These are phyloP conservation scores for Salix arbutifolia DNA, from an alignment of 345 rosid species.

Conservation along the genomic window DNA sequence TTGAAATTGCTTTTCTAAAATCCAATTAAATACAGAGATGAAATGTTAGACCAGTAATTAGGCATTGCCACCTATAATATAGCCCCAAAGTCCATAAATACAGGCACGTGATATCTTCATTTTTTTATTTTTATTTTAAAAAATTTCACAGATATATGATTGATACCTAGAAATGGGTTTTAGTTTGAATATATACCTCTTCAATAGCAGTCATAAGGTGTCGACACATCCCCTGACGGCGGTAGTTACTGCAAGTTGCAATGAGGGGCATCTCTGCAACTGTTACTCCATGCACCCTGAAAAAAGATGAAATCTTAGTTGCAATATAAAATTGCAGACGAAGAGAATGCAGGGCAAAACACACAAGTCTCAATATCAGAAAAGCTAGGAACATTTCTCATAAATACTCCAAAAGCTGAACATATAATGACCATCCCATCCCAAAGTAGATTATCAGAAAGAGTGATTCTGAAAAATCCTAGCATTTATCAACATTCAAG, in stretches of 20 bases:
- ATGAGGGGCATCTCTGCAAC: slow-evolving; percentile 98
- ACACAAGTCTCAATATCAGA: background rate
- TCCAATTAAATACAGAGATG: background rate
- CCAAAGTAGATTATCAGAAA: no score
- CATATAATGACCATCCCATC: no score
- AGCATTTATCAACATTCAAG: no score
- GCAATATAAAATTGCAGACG: background rate
- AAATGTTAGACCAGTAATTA: background rate
- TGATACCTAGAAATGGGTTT: background rate
- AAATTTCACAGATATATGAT: no score
- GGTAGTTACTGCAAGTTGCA: slow-evolving; percentile 86
- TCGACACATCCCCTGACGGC: slow-evolving; percentile 92
- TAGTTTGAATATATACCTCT: slow-evolving; percentile 49
- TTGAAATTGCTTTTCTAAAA: background rate
- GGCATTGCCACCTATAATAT: background rate
- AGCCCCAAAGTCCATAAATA: background rate
- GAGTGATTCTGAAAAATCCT: no score
- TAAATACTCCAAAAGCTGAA: background rate
- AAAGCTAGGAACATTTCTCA: background rate
- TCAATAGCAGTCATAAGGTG: slow-evolving; percentile 70
- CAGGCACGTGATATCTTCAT: background rate
- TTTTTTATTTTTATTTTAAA: no score
- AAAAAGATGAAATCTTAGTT: slow-evolving; percentile 12
- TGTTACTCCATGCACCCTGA: slow-evolving; percentile 74
- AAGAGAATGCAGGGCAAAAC: slow-evolving; percentile 1